Evolutionary conservation across 768 basidiomycete species (phyloP).

Genomic region (Termitomyces sp.): DNA sequence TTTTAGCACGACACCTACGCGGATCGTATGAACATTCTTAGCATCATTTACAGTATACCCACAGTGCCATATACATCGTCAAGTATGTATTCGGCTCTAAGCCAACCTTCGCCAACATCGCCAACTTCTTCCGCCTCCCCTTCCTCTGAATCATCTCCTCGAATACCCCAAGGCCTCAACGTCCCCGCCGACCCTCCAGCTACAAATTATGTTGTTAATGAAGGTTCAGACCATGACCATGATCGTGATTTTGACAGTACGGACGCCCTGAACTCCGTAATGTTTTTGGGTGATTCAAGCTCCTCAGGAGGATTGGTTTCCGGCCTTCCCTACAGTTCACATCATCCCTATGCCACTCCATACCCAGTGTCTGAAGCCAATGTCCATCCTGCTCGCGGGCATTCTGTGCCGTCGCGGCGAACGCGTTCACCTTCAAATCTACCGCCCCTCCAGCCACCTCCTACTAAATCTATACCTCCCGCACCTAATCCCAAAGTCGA

Average conservation of each 20-base stretch:
- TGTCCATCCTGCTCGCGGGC: slow-evolving; percentile 16
- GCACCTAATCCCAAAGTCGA: slow-evolving; percentile 38
- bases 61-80: slow-evolving; percentile 63
- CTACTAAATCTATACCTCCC: slow-evolving; percentile 53
- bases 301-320: slow-evolving; percentile 22
- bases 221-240: slow-evolving; percentile 16
- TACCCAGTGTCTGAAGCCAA: slow-evolving; percentile 31
- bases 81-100: slow-evolving; percentile 34
- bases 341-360: slow-evolving; percentile 50
- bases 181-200: slow-evolving; percentile 33
- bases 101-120: slow-evolving; percentile 13
- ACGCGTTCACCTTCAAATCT: slow-evolving; percentile 52
- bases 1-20: slow-evolving; percentile 92
- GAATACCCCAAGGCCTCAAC: slow-evolving; percentile 30
- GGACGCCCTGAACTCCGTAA: slow-evolving; percentile 41
- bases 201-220: slow-evolving; percentile 14
- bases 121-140: slow-evolving; percentile 42
- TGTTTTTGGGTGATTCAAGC: slow-evolving; percentile 36
- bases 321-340: slow-evolving; percentile 25
- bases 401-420: slow-evolving; percentile 35
- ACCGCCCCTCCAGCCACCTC: slow-evolving; percentile 63
- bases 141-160: slow-evolving; percentile 42
- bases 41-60: slow-evolving; percentile 84
- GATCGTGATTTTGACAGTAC: slow-evolving; percentile 28
- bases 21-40: slow-evolving; percentile 90